Evolutionary conservation across 768 basidiomycete species (phyloP).

Genomic region (Royoungia palumana): DNA sequence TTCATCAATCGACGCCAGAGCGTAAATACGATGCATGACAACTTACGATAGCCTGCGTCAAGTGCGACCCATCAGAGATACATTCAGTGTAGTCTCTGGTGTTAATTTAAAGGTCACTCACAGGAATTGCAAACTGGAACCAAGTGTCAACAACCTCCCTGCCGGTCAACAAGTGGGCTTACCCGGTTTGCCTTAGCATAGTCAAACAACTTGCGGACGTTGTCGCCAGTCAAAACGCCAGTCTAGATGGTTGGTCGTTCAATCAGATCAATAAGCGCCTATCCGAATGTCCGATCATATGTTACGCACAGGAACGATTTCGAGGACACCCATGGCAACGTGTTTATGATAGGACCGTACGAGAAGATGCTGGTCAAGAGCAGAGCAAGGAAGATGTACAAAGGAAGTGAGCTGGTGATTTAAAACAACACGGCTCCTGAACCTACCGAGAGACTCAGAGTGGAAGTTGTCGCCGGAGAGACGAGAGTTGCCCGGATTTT

Average conservation of each 20-base stretch:
- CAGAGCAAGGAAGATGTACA: background rate
- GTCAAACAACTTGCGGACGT: slow-evolving; percentile 92
- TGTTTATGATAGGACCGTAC: slow-evolving; percentile 6
- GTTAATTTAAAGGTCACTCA: slow-evolving; percentile 45
- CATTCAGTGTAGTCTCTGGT: background rate
- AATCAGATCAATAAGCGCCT: background rate
- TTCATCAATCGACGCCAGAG: background rate
- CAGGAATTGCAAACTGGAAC: slow-evolving; percentile 76
- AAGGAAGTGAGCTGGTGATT: background rate
- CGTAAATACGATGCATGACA: background rate
- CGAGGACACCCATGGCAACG: slow-evolving; percentile 69
- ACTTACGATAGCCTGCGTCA: slow-evolving; percentile 71
- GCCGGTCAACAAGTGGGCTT: slow-evolving; percentile 14
- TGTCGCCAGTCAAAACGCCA: slow-evolving; percentile 93
- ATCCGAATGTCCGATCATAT: background rate
- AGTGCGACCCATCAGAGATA: background rate
- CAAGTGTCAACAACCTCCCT: slow-evolving; percentile 6
- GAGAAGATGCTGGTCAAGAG: slow-evolving; percentile 7
- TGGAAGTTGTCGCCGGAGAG: no score
- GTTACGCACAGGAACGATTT: slow-evolving; percentile 73
- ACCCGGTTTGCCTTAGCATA: slow-evolving; percentile 90
- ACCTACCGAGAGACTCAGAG: slow-evolving; percentile 12
- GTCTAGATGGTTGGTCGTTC: slow-evolving; percentile 44
- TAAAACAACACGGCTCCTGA: slow-evolving; percentile 1
- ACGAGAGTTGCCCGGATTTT: background rate